phyloP scores from a whole-genome alignment of 2,329 filamentous ascomycete genomes.

The Neonectria faginata region DNA sequence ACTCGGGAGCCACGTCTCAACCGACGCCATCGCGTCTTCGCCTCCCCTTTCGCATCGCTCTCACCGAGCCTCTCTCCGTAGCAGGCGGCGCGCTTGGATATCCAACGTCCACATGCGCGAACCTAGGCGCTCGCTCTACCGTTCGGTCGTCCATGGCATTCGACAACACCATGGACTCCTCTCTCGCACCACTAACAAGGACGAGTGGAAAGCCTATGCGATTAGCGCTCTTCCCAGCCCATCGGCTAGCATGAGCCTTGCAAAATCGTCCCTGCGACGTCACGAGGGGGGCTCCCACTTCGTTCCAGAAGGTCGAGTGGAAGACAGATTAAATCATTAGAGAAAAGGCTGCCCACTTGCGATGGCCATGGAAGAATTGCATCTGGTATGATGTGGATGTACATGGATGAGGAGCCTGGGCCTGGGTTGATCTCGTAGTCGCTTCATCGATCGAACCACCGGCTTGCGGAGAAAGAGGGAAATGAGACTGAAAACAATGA shows the following conservation, averaged over 20 bases:
- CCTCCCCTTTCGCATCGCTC: slow-evolving; percentile 14
- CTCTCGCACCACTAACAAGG: background rate
- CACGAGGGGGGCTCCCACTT: slow-evolving; percentile 32
- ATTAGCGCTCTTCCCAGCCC: slow-evolving; percentile 14
- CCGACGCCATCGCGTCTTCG: slow-evolving; percentile 7
- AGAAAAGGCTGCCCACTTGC: slow-evolving; percentile 15
- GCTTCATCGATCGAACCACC: slow-evolving; percentile 32
- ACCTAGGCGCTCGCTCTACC: background rate
- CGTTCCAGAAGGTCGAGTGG: slow-evolving; percentile 40
- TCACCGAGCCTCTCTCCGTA: slow-evolving; percentile 11
- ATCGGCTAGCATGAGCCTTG: slow-evolving; percentile 17
- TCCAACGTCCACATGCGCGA: slow-evolving; percentile 15
- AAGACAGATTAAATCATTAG: slow-evolving; percentile 25
- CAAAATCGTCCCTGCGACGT: slow-evolving; percentile 10
- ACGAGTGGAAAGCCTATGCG: slow-evolving; percentile 9
- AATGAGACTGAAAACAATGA: slow-evolving; percentile 4
- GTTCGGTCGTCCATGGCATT: background rate
- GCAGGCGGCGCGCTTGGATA: slow-evolving; percentile 15
- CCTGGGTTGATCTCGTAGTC: slow-evolving; percentile 19
- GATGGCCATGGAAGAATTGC: slow-evolving; percentile 5
- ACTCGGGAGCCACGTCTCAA: slow-evolving; percentile 7
- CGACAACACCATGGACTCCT: background rate
- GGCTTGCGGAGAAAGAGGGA: background rate
- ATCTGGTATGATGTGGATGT: slow-evolving; percentile 31
- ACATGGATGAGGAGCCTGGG: slow-evolving; percentile 22